Percentiles rank a stretch among this genome's conserved stretches.
Evolutionary conservation across 75 land plant species (phyloP).

Genomic region (Pinus tabuliformis): DNA sequence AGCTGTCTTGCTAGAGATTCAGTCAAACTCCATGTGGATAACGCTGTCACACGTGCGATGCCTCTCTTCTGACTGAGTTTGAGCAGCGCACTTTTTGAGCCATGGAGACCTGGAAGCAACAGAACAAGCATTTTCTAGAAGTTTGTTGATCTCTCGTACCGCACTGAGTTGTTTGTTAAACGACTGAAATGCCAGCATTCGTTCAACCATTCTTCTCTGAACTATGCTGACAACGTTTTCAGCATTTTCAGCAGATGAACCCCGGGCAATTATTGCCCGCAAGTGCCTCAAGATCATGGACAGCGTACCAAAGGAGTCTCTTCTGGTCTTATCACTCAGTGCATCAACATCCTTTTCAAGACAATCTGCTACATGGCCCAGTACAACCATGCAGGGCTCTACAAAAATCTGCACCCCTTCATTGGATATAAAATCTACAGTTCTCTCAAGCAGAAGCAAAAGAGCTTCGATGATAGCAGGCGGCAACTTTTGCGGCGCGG

Average conservation of each 20-base stretch:
- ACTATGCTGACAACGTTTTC: slow-evolving; percentile 21
- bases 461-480: slow-evolving; percentile 33
- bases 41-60: too few relatives aligned
- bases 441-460: slow-evolving; percentile 20
- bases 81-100: too few relatives aligned
- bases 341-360: slow-evolving; percentile 28
- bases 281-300: slow-evolving; percentile 29
- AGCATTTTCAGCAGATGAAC: slow-evolving; percentile 24
- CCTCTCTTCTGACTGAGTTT: too few relatives aligned
- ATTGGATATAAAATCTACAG: slow-evolving; percentile 28
- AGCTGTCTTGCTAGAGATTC: too few relatives aligned
- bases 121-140: slow-evolving; percentile 29
- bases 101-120: slow-evolving; percentile 29
- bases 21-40: too few relatives aligned
- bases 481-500: slow-evolving; percentile 17
- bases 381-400: slow-evolving; percentile 21
- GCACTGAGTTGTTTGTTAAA: slow-evolving; percentile 37
- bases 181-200: slow-evolving; percentile 28
- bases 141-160: slow-evolving; percentile 30
- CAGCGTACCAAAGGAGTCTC: slow-evolving; percentile 26
- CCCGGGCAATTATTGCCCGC: slow-evolving; percentile 22
- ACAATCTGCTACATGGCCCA: slow-evolving; percentile 19
- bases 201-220: slow-evolving; percentile 26
- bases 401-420: slow-evolving; percentile 20
- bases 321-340: slow-evolving; percentile 31